Evolutionary conservation across 2,329 filamentous ascomycete species (phyloP).

Genomic region (Botrytis aclada): DNA sequence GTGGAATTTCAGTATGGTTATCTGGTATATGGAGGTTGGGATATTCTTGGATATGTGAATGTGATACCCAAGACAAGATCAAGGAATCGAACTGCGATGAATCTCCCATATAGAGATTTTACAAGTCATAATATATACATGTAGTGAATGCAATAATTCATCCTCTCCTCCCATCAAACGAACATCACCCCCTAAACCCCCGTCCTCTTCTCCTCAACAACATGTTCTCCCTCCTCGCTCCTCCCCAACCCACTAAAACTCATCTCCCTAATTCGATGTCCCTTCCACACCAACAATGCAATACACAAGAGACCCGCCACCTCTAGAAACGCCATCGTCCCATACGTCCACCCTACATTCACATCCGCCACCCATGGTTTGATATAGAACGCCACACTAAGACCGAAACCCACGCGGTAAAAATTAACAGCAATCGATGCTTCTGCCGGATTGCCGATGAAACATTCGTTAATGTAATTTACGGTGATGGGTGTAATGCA

Average conservation of each 20-base stretch:
- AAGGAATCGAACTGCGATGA: too few species aligned
- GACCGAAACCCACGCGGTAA: background rate
- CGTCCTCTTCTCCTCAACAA: conserved; percentile 20
- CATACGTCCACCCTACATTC: conserved; percentile 2
- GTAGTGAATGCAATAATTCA: too few species aligned
- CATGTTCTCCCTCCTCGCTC: conserved; percentile 35
- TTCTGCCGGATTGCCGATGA: conserved; percentile 4
- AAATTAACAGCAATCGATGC: background rate
- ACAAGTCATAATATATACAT: too few species aligned
- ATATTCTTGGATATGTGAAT: too few species aligned
- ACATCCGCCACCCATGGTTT: background rate
- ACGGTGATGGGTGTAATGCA: background rate
- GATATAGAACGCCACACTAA: background rate
- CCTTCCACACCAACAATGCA: background rate
- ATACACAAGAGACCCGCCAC: background rate
- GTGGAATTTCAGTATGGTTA: too few species aligned
- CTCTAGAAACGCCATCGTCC: conserved; percentile 4
- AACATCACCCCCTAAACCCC: background rate
- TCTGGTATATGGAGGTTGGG: too few species aligned
- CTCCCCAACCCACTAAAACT: conserved; percentile 11
- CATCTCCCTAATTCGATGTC: background rate
- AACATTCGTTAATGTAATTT: conserved; percentile 14
- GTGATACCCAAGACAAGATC: too few species aligned
- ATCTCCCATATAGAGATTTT: too few species aligned
- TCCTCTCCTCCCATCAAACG: background rate